Conservation (phyloP, 495 filamentous ascomycete species). For the Penicillium simplicissimum region DNA sequence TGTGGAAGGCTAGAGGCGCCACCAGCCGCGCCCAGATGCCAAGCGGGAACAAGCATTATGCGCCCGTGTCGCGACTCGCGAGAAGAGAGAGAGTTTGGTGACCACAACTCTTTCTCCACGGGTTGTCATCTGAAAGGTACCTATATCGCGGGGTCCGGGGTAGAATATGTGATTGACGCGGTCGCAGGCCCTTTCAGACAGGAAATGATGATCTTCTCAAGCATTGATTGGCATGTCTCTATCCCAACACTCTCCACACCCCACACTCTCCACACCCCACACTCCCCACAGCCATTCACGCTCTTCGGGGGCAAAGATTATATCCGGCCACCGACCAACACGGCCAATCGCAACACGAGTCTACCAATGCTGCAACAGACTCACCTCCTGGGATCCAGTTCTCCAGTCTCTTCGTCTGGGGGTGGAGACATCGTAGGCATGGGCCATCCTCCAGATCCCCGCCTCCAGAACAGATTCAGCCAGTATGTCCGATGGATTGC, state of each 20-base stretch:
- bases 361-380: not conserved
- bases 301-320: not conserved
- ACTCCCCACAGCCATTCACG: constrained; percentile 14
- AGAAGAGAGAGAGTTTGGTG: not conserved
- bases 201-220: not conserved
- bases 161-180: not conserved
- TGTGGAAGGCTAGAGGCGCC: constrained; percentile 7
- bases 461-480: constrained; percentile 8
- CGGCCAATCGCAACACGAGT: not conserved
- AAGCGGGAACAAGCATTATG: constrained; percentile 18
- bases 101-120: not conserved
- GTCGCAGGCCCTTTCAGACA: not conserved
- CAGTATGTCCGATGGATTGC: not conserved
- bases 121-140: not conserved
- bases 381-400: not conserved
- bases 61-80: not conserved
- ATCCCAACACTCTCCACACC: not conserved
- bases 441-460: not conserved
- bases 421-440: not conserved
- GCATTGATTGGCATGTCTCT: not conserved
- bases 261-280: constrained; percentile 6
- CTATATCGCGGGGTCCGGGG: constrained; percentile 1
- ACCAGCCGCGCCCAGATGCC: constrained; percentile 10
- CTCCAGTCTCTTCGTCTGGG: constrained; percentile 2
- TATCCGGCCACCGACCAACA: not conserved